phyloP scores from a whole-genome alignment of 305 asterid genomes.

The Fraxinus baroniana region DNA sequence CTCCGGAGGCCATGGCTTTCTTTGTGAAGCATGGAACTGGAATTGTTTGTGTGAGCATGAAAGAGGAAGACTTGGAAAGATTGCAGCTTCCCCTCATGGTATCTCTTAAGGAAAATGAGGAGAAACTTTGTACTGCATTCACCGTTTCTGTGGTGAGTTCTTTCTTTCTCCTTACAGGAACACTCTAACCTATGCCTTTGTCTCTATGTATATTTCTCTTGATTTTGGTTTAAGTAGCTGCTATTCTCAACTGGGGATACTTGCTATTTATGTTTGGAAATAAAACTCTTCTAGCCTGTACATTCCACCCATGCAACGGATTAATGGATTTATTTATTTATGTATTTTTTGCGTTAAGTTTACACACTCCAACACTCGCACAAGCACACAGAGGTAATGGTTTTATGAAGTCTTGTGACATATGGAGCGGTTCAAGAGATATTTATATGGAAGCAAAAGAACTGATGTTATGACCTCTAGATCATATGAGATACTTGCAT shows the following conservation, averaged over 20 bases:
- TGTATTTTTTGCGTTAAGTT: not conserved
- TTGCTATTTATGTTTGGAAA: not conserved
- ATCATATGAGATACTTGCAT: not conserved
- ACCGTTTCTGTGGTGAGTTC: conserved; percentile 85
- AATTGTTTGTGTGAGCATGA: conserved; percentile 97
- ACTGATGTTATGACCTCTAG: not conserved
- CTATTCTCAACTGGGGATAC: not conserved
- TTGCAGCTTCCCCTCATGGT: conserved; percentile 90
- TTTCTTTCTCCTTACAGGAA: conserved; percentile 9
- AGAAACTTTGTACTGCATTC: conserved; percentile 88
- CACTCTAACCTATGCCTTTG: not conserved
- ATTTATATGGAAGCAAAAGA: conserved; percentile 13
- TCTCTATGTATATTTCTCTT: not conserved
- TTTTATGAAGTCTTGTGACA: conserved; percentile 4
- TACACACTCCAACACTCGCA: not conserved
- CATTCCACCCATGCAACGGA: not conserved
- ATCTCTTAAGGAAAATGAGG: conserved; percentile 77
- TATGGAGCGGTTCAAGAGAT: not conserved
- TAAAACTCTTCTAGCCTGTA: not conserved
- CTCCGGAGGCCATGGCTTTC: conserved; percentile 99
- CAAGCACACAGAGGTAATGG: not conserved
- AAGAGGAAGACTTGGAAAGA: conserved; percentile 84
- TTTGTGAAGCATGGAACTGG: conserved; percentile 96
- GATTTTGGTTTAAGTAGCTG: not conserved
- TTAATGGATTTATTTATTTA: not conserved